Evolutionary conservation across 2,329 filamentous ascomycete species (phyloP), one percentile per base, ranked within the genome.

Genomic region (Claviceps digitariae): DNA sequence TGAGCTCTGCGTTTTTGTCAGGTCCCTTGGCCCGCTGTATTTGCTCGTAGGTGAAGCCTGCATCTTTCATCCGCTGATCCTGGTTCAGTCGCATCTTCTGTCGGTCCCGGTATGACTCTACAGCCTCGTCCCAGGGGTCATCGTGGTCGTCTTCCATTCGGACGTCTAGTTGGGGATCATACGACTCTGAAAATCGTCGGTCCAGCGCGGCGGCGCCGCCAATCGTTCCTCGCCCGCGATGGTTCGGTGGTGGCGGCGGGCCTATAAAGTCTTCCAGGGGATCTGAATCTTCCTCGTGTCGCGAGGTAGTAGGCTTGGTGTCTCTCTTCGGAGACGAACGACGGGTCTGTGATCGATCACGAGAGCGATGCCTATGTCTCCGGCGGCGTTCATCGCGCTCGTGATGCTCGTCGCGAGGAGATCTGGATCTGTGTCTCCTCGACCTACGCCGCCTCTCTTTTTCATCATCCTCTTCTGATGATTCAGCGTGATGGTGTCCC

Each of bases 61-160:
- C 89, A 21, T 79, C 80, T 36, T 82, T 82, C 55, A 96, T 70
- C 54, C 90, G 74, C 51, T 90, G 83, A 7, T 86, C 86, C 31
- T 89, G 87, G 59, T 83, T 81, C 57, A 83, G 76, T 61, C 81
- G 83, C 81, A 86, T 90, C 58, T 83, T 83, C 59, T 87, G 80
- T n/a, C 88, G 81, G 64, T 95, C 89, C 41, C 85, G 79, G 53
- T 88, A 75, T 4, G 84, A 82, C 67, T 95, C 89, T 1, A 93
- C 73, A 1, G 86, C 82, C 60, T 87, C 80, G 46, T 87, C 86
- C 90, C 89, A 95, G 55, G 87, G 31, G 21, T 40, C 81, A 56
- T 84, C 82, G 29, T 74, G 75, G 23, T 66, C 67, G 9, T 71
- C 69, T 56, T 76, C 75, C 48, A 73, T 68, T 41, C 74, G 69